A percentile compares a stretch with the other conserved stretches of the same genome.
phyloP scores from a whole-genome alignment of 495 filamentous ascomycete species.

The Penicillium canescens region DNA sequence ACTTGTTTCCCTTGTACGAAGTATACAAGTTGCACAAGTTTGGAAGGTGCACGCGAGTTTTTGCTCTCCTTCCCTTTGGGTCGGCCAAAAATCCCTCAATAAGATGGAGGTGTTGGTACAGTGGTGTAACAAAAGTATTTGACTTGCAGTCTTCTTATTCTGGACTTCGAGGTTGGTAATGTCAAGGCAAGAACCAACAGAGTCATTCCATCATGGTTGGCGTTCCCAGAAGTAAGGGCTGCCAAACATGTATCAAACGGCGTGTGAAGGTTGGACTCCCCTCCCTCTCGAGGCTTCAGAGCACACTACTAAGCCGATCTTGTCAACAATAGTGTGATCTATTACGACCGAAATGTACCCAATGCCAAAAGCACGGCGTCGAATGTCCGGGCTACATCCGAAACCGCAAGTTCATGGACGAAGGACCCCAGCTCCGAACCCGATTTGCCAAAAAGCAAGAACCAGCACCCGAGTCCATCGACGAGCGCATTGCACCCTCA shows the following conservation, averaged over 20 bases:
- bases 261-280: constrained; percentile 24
- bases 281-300: not conserved
- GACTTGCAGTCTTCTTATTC: no score
- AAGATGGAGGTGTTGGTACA: no score
- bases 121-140: no score
- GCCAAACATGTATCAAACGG: constrained; percentile 35
- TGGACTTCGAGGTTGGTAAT: not conserved
- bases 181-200: not conserved
- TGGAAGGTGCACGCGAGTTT: no score
- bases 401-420: constrained; percentile 26
- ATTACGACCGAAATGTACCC: constrained; percentile 25
- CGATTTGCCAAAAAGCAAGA: constrained; percentile 14
- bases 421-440: constrained; percentile 19
- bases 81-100: no score
- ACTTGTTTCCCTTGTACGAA: no score
- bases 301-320: not conserved
- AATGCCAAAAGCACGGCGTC: constrained; percentile 26
- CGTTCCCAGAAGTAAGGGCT: constrained; percentile 42
- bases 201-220: constrained; percentile 33
- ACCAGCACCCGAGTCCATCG: constrained; percentile 14
- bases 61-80: no score
- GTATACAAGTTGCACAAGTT: no score
- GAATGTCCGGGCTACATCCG: constrained; percentile 31
- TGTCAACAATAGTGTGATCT: constrained; percentile 25
- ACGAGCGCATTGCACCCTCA: constrained; percentile 21